phyloP scores from a whole-genome alignment of 495 filamentous ascomycete species.

The Cercophora newfieldiana region DNA sequence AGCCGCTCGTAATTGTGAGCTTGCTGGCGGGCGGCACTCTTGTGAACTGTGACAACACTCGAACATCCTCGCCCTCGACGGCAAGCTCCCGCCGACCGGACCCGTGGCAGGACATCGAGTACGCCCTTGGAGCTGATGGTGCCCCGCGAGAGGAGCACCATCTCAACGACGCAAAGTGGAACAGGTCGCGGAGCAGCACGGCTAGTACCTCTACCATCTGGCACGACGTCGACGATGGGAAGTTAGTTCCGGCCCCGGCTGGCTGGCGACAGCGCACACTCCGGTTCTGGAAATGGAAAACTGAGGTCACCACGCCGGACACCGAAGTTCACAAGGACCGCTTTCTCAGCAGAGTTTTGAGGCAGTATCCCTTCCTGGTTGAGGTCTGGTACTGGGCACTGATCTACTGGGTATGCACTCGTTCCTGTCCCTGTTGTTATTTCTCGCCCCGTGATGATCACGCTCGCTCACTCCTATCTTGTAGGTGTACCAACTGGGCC shows the following conservation, averaged over 20 bases:
- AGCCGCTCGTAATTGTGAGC: slow-evolving; percentile 36
- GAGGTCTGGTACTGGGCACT: slow-evolving; percentile 82
- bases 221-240: slow-evolving; percentile 13
- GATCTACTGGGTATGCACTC: slow-evolving; percentile 65
- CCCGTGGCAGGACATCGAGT: slow-evolving; percentile 29
- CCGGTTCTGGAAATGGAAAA: slow-evolving; percentile 27
- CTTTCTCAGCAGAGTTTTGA: slow-evolving; percentile 52
- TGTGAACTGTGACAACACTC: slow-evolving; percentile 35
- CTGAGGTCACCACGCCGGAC: slow-evolving; percentile 30
- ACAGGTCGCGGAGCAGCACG: slow-evolving; percentile 25
- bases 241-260: not conserved
- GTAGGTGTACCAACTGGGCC: slow-evolving; percentile 38
- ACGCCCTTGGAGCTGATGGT: slow-evolving; percentile 14
- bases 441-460: too few relatives aligned
- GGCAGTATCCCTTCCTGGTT: slow-evolving; percentile 71
- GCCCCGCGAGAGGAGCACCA: not conserved
- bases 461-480: not conserved
- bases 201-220: slow-evolving; percentile 21
- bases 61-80: not conserved
- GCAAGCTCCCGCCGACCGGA: slow-evolving; percentile 13
- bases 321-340: slow-evolving; percentile 32
- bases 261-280: slow-evolving; percentile 24
- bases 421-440: not conserved
- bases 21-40: slow-evolving; percentile 34
- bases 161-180: not conserved